These are phyloP conservation scores for Colletotrichum tanaceti DNA, from an alignment of 2,329 filamentous ascomycete genomes.

Conservation along the genomic window DNA sequence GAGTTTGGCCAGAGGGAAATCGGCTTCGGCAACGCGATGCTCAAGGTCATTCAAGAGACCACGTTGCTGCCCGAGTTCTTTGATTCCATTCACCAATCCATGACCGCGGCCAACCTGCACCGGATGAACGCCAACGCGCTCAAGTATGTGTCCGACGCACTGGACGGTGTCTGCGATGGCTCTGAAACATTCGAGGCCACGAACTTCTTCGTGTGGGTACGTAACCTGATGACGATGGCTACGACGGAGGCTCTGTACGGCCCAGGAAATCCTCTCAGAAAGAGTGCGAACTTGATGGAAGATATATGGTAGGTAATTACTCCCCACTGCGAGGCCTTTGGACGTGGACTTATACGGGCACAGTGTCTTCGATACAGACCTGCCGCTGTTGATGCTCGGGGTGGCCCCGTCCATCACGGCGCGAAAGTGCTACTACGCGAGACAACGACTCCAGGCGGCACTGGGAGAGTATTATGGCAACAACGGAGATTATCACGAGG, in stretches of 20 bases:
- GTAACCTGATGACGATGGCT: conserved; percentile 52
- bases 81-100: conserved; percentile 24
- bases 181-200: conserved; percentile 8
- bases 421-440: conserved; percentile 47
- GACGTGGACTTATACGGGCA: not conserved
- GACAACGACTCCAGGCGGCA: conserved; percentile 44
- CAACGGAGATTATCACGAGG: conserved; percentile 45
- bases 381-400: conserved; percentile 42
- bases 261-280: conserved; percentile 55
- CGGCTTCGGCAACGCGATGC: conserved; percentile 48
- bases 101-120: conserved; percentile 18
- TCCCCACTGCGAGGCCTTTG: too few relatives aligned
- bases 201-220: conserved; percentile 54
- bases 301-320: conserved; percentile 49
- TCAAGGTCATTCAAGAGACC: conserved; percentile 41
- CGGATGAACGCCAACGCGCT: conserved; percentile 34
- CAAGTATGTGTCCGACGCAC: conserved; percentile 20
- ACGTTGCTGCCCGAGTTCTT: conserved; percentile 24
- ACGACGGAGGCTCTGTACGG: conserved; percentile 57
- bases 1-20: conserved; percentile 54
- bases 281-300: conserved; percentile 48
- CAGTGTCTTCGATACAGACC: conserved; percentile 23
- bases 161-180: conserved; percentile 44
- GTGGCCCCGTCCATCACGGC: conserved; percentile 48
- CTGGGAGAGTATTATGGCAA: conserved; percentile 49